Conservation (phyloP, 768 basidiomycete genomes). For the Russula abietina region DNA sequence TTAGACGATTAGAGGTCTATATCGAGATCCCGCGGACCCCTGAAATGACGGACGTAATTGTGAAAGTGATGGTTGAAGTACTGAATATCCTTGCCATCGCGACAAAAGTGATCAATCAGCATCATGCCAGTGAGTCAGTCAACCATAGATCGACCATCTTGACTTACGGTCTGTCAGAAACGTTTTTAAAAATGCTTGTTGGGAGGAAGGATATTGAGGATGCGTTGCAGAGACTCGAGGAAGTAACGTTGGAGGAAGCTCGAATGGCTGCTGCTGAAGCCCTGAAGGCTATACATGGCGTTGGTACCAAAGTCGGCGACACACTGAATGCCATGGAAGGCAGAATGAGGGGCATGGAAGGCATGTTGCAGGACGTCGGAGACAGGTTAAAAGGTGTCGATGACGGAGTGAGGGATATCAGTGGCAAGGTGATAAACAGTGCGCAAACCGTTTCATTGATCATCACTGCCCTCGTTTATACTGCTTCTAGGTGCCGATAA, state of each 20-base stretch:
- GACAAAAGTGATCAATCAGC: not conserved
- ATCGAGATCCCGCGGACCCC: not conserved
- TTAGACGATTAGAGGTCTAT: not conserved
- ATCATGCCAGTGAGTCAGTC: not conserved
- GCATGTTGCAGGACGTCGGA: no score
- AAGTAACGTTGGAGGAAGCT: not conserved
- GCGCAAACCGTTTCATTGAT: not conserved
- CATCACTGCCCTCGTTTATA: not conserved
- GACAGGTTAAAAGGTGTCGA: no score
- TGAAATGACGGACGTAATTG: not conserved
- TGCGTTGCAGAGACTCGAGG: not conserved
- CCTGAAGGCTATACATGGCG: not conserved
- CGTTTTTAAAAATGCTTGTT: not conserved
- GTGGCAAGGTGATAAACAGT: not conserved
- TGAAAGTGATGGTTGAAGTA: slow-evolving; percentile 2
- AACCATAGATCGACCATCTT: fast-evolving
- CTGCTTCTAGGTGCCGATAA: not conserved
- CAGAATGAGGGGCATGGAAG: no score
- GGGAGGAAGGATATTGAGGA: not conserved
- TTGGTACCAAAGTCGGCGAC: not conserved
- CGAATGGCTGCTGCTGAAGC: not conserved
- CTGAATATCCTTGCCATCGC: slow-evolving; percentile 2
- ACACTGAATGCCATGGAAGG: no score
- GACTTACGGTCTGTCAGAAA: not conserved
- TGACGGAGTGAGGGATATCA: not conserved